phyloP scores from a whole-genome alignment of 169 alveolate genomes.

The Babesia caballi region DNA sequence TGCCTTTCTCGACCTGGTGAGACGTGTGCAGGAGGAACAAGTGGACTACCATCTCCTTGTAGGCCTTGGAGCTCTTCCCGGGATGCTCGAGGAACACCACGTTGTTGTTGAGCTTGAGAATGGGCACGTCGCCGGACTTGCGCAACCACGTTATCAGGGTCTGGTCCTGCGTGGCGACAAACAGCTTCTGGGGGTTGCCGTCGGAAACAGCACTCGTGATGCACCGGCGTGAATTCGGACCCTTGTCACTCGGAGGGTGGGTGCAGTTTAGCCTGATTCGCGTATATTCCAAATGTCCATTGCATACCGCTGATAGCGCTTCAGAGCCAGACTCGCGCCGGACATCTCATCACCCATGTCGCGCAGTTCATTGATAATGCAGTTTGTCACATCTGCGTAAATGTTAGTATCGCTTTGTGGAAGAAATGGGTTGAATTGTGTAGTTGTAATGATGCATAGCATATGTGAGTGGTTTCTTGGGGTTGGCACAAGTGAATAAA shows the following conservation, averaged over 20 bases:
- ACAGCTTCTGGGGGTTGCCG: conserved; percentile 40
- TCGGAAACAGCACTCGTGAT: conserved; percentile 28
- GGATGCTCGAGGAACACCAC: conserved; percentile 56
- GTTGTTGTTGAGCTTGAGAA: conserved; percentile 49
- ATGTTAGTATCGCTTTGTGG: too few species aligned
- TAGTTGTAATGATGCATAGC: too few species aligned
- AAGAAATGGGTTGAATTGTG: too few species aligned
- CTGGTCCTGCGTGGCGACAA: conserved; percentile 62
- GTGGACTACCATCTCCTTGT: conserved; percentile 16
- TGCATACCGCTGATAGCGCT: conserved; percentile 45
- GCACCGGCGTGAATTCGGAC: conserved; percentile 53
- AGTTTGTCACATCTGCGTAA: conserved; percentile 48
- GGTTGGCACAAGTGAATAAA: too few species aligned
- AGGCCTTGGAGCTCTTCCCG: conserved; percentile 6
- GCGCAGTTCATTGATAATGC: conserved; percentile 47
- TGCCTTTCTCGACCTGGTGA: conserved; percentile 27
- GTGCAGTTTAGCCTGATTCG: conserved; percentile 37
- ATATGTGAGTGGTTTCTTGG: too few species aligned
- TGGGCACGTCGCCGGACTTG: conserved; percentile 51
- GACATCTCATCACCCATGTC: conserved; percentile 60
- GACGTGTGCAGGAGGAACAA: not conserved
- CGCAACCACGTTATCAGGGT: conserved; percentile 46
- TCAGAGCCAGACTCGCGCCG: conserved; percentile 40
- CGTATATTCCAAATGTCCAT: too few species aligned
- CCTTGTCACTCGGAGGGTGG: conserved; percentile 27